A percentile compares a stretch with the other conserved stretches of the same genome.
Conservation (phyloP, 164 flowering plant genomes). For the Macadamia tetraphylla region DNA sequence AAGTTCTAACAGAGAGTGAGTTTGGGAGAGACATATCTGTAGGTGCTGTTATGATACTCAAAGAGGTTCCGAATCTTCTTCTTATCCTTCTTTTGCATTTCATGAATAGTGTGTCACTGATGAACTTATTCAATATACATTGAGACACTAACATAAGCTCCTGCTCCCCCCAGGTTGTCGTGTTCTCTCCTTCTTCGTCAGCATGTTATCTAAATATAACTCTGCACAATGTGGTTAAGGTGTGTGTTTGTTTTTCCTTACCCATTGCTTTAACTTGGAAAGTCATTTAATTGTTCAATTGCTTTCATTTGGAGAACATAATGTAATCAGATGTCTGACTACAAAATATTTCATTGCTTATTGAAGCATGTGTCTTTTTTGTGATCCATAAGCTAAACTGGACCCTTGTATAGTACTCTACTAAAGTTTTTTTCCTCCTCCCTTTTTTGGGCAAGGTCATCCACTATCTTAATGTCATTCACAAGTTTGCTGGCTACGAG, state of each 20-base stretch:
- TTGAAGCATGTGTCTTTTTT: too few species aligned
- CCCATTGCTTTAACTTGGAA: background rate
- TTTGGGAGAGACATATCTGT: constrained; percentile 43
- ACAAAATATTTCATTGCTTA: too few species aligned
- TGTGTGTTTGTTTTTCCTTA: constrained; percentile 14
- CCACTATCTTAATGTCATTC: too few species aligned
- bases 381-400: background rate
- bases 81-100: background rate
- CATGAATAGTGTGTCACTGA: background rate
- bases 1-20: constrained; percentile 41
- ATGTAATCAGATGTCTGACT: background rate
- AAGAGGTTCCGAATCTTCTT: constrained; percentile 36
- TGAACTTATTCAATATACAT: background rate
- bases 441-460: background rate
- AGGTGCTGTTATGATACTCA: constrained; percentile 61
- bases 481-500: too few species aligned
- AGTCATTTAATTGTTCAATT: too few species aligned
- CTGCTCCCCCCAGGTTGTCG: constrained; percentile 43
- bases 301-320: too few species aligned
- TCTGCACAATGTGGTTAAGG: constrained; percentile 53
- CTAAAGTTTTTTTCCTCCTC: too few species aligned
- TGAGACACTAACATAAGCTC: background rate
- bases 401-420: background rate
- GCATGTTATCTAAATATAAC: constrained; percentile 58
- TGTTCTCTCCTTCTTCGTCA: constrained; percentile 43